Conservation (phyloP, 495 filamentous ascomycete species). For the Penicillium verhagenii region DNA sequence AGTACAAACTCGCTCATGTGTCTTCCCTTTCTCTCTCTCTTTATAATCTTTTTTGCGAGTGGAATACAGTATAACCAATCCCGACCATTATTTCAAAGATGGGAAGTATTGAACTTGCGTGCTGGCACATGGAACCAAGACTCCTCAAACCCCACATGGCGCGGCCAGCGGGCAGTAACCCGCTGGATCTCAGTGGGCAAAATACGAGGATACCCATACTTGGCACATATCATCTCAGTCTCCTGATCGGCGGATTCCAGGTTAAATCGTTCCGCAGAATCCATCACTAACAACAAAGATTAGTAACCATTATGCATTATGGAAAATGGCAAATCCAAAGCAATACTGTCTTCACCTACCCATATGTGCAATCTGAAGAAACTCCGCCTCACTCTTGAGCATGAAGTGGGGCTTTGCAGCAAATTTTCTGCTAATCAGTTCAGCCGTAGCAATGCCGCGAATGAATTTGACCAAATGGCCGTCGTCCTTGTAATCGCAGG, state of each 20-base stretch:
- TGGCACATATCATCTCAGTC: slow-evolving; percentile 13
- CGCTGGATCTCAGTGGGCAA: slow-evolving; percentile 17
- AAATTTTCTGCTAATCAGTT: slow-evolving; percentile 17
- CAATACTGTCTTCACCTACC: no score
- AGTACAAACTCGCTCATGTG: no score
- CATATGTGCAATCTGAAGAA: slow-evolving; percentile 37
- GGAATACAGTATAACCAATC: background rate
- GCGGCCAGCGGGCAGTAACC: slow-evolving; percentile 21
- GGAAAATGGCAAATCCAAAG: no score
- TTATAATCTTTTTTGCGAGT: background rate
- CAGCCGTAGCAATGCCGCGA: slow-evolving; percentile 33
- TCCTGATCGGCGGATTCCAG: slow-evolving; percentile 7
- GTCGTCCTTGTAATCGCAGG: slow-evolving; percentile 34
- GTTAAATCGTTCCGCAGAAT: slow-evolving; percentile 21
- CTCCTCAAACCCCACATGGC: slow-evolving; percentile 19
- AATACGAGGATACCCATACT: slow-evolving; percentile 10
- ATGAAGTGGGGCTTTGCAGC: slow-evolving; percentile 13
- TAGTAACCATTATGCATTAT: no score
- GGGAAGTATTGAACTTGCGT: slow-evolving; percentile 6
- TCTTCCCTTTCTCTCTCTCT: no score
- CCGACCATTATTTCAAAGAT: no score
- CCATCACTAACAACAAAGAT: no score
- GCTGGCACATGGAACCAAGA: slow-evolving; percentile 24
- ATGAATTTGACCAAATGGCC: slow-evolving; percentile 41
- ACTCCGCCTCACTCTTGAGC: slow-evolving; percentile 26